Conservation (phyloP, 2,329 filamentous ascomycete species). For the Colletotrichum spinosum region DNA sequence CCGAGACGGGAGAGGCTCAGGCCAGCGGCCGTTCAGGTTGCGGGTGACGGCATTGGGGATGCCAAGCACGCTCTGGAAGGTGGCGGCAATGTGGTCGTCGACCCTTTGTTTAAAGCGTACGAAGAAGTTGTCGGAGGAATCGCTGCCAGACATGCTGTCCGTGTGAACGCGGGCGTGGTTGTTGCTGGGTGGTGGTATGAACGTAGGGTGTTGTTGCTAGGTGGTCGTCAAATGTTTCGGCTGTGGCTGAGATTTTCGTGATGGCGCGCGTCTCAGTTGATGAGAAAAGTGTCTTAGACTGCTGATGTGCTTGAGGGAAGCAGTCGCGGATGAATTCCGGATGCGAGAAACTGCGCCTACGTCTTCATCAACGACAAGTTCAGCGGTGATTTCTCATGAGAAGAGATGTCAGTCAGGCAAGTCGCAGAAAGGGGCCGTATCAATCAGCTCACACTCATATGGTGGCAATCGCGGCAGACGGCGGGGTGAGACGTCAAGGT, state of each 20-base stretch:
- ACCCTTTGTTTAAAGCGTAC: constrained; percentile 55
- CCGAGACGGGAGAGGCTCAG: constrained; percentile 17
- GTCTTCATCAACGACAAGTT: constrained; percentile 21
- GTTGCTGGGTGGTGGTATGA: not conserved
- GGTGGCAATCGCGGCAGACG: constrained; percentile 14
- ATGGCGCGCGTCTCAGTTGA: constrained; percentile 29
- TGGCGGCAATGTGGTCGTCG: constrained; percentile 50
- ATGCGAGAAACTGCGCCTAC: constrained; percentile 20
- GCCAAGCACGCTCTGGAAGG: constrained; percentile 42
- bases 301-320: not conserved
- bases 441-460: constrained; percentile 21
- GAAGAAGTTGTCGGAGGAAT: constrained; percentile 48
- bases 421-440: not conserved
- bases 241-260: not conserved
- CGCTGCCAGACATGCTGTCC: constrained; percentile 32
- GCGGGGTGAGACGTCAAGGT: constrained; percentile 5
- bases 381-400: not conserved
- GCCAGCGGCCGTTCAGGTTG: constrained; percentile 40
- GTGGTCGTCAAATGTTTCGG: constrained; percentile 6
- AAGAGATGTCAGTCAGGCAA: constrained; percentile 20
- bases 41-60: constrained; percentile 42
- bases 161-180: not conserved
- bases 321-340: constrained; percentile 31
- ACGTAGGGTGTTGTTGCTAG: not conserved
- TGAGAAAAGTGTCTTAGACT: constrained; percentile 7